Conservation (phyloP, 2,329 filamentous ascomycete genomes). For the Fusarium newnesense region DNA sequence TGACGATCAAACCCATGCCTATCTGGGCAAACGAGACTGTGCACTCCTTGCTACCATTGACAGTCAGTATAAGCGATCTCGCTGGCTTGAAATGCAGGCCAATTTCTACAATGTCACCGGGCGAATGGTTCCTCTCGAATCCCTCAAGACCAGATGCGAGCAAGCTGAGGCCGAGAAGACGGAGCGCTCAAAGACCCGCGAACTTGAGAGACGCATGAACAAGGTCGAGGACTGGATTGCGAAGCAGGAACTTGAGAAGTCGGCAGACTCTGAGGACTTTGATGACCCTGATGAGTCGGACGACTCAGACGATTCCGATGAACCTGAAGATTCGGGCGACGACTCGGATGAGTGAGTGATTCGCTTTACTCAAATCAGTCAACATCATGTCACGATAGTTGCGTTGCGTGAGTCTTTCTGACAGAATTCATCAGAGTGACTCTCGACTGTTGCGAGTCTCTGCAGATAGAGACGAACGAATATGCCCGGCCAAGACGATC, state of each 20-base stretch:
- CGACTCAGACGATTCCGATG: too few relatives aligned
- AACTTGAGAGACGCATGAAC: neutral
- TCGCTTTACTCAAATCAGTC: neutral
- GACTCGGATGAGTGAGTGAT: conserved; percentile 4
- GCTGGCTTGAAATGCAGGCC: conserved; percentile 57
- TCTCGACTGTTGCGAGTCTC: conserved; percentile 3
- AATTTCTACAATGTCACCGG: conserved; percentile 57
- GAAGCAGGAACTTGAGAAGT: neutral
- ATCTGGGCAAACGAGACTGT: conserved; percentile 47
- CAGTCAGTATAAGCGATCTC: conserved; percentile 46
- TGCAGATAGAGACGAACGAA: neutral
- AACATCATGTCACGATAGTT: neutral
- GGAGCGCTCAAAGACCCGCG: conserved; percentile 2
- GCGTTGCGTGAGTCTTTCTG: neutral
- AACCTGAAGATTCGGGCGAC: neutral
- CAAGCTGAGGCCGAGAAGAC: conserved; percentile 37
- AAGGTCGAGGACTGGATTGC: conserved; percentile 39
- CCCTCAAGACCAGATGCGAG: conserved; percentile 51
- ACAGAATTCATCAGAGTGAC: neutral
- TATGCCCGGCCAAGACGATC: neutral
- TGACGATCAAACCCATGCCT: conserved; percentile 35
- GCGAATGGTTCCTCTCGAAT: conserved; percentile 51
- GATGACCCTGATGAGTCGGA: neutral
- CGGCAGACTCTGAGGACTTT: neutral
- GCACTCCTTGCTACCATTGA: conserved; percentile 50